Base-by-base conservation (phyloP, 352 stramenopile species). In the Globisporangium nunn region DNA sequence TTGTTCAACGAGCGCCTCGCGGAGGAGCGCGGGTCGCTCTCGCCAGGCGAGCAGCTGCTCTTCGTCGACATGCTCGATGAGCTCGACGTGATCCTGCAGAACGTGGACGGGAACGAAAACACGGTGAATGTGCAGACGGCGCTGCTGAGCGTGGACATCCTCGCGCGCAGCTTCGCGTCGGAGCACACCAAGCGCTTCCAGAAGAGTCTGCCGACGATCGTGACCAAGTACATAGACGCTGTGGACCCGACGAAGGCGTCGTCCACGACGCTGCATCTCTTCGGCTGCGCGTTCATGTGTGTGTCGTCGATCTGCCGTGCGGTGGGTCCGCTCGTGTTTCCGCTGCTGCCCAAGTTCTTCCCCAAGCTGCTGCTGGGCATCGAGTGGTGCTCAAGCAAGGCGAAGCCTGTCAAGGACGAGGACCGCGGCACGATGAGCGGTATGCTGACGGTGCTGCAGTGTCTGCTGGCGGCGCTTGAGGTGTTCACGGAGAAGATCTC, bases 61-160 rank as follows among this genome's bases (percentile, higher is more conserved):
- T 94, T 93, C 55, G 76, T 96, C 14, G 86, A 96, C 50, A 93
- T 96, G 85, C 58, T 96, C 17, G 82, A 90, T 39, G 82, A 93
- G 56, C 68, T 96, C 18, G 70, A 91, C 40, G 53, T 54, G 8
- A 86, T 93, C 17, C 58, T 96, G n/a, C 62, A 67, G 35, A 88
- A 93, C 50, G 50, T 56, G 2, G 72, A 91, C n/a, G 58, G 51
- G 33, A 63, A 43, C 8, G 80, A 93, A 55, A 87, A 78, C 71
- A 87, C 67, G 37, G 71, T 87, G 6, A 92, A 91, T 55, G 75
- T 91, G 40, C 86, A 94, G 69, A 94, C 81, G 1, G 86, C 86
- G 29, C 59, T 93, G 53, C 62, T 95, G 4, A 92, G 80, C 37
- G 80, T 95, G 7, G 81, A 94, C 51, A 91, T 95, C 44, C 54